Base-by-base conservation (phyloP, 176 grass and related monocot genomes). In the Phoenix dactylifera region DNA sequence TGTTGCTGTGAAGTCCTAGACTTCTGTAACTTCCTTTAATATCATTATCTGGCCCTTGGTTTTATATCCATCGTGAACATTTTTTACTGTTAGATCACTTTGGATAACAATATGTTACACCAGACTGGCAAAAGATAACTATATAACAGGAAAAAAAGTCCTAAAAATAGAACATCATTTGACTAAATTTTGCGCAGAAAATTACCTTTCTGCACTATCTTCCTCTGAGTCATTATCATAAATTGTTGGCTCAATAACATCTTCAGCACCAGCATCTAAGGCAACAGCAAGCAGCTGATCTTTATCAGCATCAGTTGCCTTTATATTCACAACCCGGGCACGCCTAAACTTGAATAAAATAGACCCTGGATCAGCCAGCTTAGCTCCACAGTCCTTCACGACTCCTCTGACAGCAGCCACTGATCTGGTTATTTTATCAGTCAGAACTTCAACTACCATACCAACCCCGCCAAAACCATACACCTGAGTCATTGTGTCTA, bases 401-500 rank as follows among this genome's bases (percentile, higher is more conserved):
- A 80, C 79, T 29, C 82, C 80, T 88, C 87, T 86, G 51, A 97
- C 75, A 32, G 74, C 68, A 49, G 81, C 80, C 54, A 88, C 74
- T 28, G 92, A 97, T 97, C 87, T 87, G 70, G 92, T 97, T 69
- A 97, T 84, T 91, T 97, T 97, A 76, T 97, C 92, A n/a, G 92
- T 97, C 30, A 97, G 77, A 24, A 91, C 92, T 70, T 97, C 92
- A 53, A 97, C 87, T 32, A 97, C 77, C 78, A 91, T 91, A 62
- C 92, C 84, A 57, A 97, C 92, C 72, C 92, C 87, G 72, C 84
- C 92, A 83, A 97, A 97, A 60, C 92, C 92, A 79, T 96, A 87
- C 3, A 96, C 86, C 86, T 96, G 80, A 55, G 62, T 55, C 49
- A 48, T 25, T 14, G 60, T 55, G 16, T 3, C 56, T 59, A 52